Conservation (phyloP, 2,329 filamentous ascomycete genomes). For the Aspergillus sergii region DNA sequence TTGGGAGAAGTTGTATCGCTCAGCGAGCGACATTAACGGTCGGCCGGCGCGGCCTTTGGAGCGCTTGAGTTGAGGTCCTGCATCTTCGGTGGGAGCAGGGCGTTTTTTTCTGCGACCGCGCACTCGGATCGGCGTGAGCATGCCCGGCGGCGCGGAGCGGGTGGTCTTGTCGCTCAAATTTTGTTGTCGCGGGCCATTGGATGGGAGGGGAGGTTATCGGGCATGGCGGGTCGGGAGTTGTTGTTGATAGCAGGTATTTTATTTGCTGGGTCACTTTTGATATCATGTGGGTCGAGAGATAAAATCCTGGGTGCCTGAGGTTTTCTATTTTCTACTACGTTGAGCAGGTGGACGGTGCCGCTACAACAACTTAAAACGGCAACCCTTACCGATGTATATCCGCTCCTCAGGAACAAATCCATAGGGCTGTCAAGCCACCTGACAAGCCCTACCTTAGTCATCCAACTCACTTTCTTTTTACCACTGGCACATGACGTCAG, state of each 20-base stretch:
- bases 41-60: slow-evolving; percentile 15
- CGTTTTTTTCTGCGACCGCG: slow-evolving; percentile 31
- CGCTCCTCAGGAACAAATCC: not conserved
- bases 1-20: slow-evolving; percentile 13
- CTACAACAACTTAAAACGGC: not conserved
- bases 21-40: slow-evolving; percentile 17
- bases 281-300: not conserved
- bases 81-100: not conserved
- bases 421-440: slow-evolving; percentile 11
- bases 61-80: slow-evolving; percentile 12
- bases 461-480: not conserved
- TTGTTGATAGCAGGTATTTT: not conserved
- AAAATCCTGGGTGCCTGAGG: not conserved
- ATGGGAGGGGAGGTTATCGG: not conserved
- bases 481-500: not conserved
- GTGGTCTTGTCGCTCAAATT: not conserved
- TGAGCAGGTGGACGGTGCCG: too few species aligned
- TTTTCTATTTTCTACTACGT: not conserved
- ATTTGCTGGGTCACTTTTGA: not conserved
- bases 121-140: slow-evolving; percentile 35
- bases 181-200: not conserved
- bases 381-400: not conserved
- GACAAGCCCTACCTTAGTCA: not conserved
- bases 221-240: not conserved
- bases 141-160: slow-evolving; percentile 8